These are phyloP conservation scores for Coemansia furcata DNA, from an alignment of 192 early-diverging fungal species.

Conservation along the genomic window DNA sequence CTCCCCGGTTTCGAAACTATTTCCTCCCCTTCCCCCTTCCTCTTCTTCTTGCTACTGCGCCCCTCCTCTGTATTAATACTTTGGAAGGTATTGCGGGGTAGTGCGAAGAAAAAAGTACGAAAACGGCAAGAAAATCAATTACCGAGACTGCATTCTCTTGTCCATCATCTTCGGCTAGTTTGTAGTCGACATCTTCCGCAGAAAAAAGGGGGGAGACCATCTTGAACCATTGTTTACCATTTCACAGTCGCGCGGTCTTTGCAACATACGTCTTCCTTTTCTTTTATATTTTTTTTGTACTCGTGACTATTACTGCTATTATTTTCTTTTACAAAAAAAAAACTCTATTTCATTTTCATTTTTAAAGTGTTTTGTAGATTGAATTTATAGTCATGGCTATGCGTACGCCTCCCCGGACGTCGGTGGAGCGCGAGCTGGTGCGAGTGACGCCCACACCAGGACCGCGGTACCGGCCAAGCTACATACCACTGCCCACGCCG, in stretches of 20 bases:
- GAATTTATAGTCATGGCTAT: constrained; percentile 3
- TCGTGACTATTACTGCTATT: background rate
- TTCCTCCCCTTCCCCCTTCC: background rate
- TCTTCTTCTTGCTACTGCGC: background rate
- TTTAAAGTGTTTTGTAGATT: background rate
- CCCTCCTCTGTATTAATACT: background rate
- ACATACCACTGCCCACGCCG: constrained; percentile 30
- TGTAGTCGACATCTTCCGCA: background rate
- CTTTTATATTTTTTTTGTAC: background rate
- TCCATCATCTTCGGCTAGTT: background rate
- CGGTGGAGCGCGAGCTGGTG: constrained; percentile 15
- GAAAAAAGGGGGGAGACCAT: background rate
- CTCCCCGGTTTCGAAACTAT: background rate
- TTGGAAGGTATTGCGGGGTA: background rate
- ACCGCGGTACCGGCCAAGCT: constrained; percentile 17
- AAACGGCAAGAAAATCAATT: background rate
- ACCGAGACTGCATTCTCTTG: background rate
- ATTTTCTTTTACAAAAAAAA: background rate
- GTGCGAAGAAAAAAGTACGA: background rate
- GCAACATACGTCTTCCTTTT: background rate
- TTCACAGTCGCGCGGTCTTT: no score
- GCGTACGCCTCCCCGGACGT: constrained; percentile 13
- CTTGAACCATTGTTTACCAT: background rate
- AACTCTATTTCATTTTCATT: background rate
- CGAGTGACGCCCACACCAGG: constrained; percentile 18